Base-by-base conservation (phyloP, 345 rosid genomes). In the Moricandia moricandioides region DNA sequence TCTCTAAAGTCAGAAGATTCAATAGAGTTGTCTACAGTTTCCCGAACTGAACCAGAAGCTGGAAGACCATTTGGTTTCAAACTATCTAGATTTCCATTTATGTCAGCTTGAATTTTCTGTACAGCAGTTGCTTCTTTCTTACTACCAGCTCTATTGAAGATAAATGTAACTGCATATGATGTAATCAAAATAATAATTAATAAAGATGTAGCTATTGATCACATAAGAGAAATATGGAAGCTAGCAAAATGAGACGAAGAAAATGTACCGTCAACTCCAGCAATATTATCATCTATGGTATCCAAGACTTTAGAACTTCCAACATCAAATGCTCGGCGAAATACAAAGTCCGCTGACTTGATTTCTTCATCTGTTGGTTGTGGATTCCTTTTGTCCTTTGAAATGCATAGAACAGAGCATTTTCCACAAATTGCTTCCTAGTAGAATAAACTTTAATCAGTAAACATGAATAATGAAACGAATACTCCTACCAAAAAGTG, bases 381-480 rank as follows among this genome's bases (percentile, higher is more conserved):
- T 6, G 73, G 85, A 82, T 90, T 92, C 79, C 94, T 90, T 63
- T 39, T 33, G 62, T 95, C 97, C 74, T 84, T 89, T 57, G 98
- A 88, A 64, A 72, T 86, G 84, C 97, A 95, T 29, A 90, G 62
- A 55, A 92, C 92, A 71, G 85, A 83, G 87, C 98, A 95, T 72
- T 92, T 95, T 60, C 99, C 98, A 72, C 86, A 84, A 75, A 95
- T 87, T 65, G 90, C 83, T 84, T 90, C 98, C 99, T 95, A 83
- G 75, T 72, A 31, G 10, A 67, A 60, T 12, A 67, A 61, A 39
- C 60, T 52, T 51, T 30, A 54, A 54, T 72, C 60, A 78, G 70
- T 30, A 61, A 17, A 59, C 7, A 71, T 56, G 37, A 62, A 21
- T 21, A 21, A 2, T 21, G 24, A 21, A 21, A 21, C 24, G 24